phyloP scores from a whole-genome alignment of 2,329 filamentous ascomycete genomes.

The Fonsecaea pugnacius region DNA sequence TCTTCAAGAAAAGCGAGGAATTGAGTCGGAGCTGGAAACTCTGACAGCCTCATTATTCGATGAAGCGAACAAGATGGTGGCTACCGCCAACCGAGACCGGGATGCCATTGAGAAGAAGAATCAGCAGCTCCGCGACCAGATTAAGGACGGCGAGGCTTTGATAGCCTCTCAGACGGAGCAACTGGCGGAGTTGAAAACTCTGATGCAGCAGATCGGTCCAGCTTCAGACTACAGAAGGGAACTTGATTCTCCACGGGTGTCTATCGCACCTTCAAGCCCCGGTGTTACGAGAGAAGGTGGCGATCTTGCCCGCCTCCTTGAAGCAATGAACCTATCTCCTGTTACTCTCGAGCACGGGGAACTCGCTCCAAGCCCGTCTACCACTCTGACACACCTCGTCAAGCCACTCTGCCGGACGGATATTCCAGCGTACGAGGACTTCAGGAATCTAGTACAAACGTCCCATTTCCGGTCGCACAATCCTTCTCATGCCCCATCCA shows the following conservation, averaged over 20 bases:
- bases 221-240: constrained; percentile 65
- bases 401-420: constrained; percentile 84
- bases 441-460: constrained; percentile 72
- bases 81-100: constrained; percentile 81
- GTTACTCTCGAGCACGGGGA: constrained; percentile 56
- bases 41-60: constrained; percentile 93
- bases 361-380: constrained; percentile 64
- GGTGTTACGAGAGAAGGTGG: constrained; percentile 62
- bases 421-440: constrained; percentile 80
- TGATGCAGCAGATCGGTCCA: constrained; percentile 80
- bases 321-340: constrained; percentile 61
- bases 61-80: constrained; percentile 98
- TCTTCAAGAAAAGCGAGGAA: constrained; percentile 81
- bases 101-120: constrained; percentile 82
- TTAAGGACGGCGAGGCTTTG: constrained; percentile 83
- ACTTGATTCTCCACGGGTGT: constrained; percentile 70
- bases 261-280: constrained; percentile 78
- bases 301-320: constrained; percentile 61
- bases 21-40: constrained; percentile 89
- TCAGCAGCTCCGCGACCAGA: constrained; percentile 81
- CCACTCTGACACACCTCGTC: constrained; percentile 80
- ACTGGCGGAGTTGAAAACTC: constrained; percentile 82
- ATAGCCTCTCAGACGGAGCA: constrained; percentile 92
- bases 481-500: constrained; percentile 54
- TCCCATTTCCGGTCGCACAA: constrained; percentile 52